A percentile compares a stretch with the other conserved stretches of the same genome.
phyloP scores from a whole-genome alignment of 257 asterid species.

The Gynochthodes officinalis region DNA sequence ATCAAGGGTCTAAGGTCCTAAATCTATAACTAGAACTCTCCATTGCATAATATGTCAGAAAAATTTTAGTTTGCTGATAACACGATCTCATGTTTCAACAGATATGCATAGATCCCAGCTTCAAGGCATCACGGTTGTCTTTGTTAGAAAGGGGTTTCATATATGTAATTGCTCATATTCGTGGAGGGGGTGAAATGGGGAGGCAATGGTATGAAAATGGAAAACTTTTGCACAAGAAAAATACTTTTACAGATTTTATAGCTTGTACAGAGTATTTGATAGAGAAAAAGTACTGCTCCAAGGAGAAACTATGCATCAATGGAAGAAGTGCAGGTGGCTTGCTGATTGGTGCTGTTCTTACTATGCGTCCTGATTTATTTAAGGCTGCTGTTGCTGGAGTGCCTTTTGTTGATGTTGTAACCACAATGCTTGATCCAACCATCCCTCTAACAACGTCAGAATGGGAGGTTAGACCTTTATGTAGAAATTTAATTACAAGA shows the following conservation, averaged over 20 bases:
- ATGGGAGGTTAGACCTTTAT: constrained; percentile 78
- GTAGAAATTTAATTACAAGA: neutral
- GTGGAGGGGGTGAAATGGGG: constrained; percentile 99
- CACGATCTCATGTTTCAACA: constrained; percentile 29
- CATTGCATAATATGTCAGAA: neutral
- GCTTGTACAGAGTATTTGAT: constrained; percentile 80
- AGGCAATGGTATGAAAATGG: constrained; percentile 96
- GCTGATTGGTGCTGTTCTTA: constrained; percentile 87
- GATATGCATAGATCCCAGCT: constrained; percentile 75
- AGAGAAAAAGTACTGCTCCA: constrained; percentile 72
- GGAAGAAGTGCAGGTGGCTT: constrained; percentile 99
- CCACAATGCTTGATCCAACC: constrained; percentile 97
- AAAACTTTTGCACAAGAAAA: constrained; percentile 78
- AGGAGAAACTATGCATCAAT: constrained; percentile 79
- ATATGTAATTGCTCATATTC: constrained; percentile 72
- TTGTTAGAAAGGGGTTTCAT: constrained; percentile 89
- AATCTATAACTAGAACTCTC: neutral
- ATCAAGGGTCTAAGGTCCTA: neutral
- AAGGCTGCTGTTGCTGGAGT: constrained; percentile 94
- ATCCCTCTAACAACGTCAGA: constrained; percentile 97
- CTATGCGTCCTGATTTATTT: constrained; percentile 90
- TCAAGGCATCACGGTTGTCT: constrained; percentile 76
- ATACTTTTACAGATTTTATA: constrained; percentile 90
- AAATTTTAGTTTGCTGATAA: neutral
- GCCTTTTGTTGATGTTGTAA: constrained; percentile 88